phyloP scores from a whole-genome alignment of 345 rosid genomes.

The Combretum micranthum region DNA sequence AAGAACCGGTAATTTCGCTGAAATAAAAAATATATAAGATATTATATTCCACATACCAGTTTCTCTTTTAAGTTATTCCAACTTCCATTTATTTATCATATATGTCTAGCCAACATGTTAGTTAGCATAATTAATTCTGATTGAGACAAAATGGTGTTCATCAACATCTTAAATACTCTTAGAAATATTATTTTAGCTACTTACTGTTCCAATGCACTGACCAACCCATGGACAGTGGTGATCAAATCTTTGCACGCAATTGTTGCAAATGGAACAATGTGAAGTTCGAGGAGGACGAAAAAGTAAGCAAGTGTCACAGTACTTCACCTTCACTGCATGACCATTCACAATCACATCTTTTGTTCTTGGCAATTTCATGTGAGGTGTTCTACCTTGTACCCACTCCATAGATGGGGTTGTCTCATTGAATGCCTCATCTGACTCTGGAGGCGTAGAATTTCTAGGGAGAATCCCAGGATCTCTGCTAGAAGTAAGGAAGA shows the following conservation, averaged over 20 bases:
- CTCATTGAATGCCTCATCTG: slow-evolving; percentile 34
- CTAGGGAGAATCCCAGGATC: slow-evolving; percentile 93
- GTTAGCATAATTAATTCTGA: background rate
- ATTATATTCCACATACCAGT: background rate
- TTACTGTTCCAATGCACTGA: slow-evolving; percentile 81
- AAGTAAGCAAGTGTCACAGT: slow-evolving; percentile 85
- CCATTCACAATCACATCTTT: slow-evolving; percentile 72
- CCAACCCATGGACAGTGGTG: slow-evolving; percentile 99
- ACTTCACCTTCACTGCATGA: slow-evolving; percentile 62
- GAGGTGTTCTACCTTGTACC: slow-evolving; percentile 63
- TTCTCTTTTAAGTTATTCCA: background rate
- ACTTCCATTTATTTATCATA: background rate
- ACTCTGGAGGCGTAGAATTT: slow-evolving; percentile 50
- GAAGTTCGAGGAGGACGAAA: slow-evolving; percentile 95
- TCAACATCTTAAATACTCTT: too few relatives aligned
- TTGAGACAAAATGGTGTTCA: background rate
- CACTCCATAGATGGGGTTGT: slow-evolving; percentile 62
- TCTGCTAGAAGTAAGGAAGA: slow-evolving; percentile 56
- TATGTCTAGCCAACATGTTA: background rate
- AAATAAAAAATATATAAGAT: slow-evolving; percentile 19
- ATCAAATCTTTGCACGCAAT: slow-evolving; percentile 86
- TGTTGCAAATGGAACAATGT: slow-evolving; percentile 92
- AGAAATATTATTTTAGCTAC: slow-evolving; percentile 1
- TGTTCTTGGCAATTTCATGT: slow-evolving; percentile 59
- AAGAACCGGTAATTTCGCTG: slow-evolving; percentile 95